Percentiles rank a stretch among this genome's conserved stretches.
These are phyloP conservation scores for Forsythia viridissima DNA, from an alignment of 257 asterid species.

Conservation along the genomic window DNA sequence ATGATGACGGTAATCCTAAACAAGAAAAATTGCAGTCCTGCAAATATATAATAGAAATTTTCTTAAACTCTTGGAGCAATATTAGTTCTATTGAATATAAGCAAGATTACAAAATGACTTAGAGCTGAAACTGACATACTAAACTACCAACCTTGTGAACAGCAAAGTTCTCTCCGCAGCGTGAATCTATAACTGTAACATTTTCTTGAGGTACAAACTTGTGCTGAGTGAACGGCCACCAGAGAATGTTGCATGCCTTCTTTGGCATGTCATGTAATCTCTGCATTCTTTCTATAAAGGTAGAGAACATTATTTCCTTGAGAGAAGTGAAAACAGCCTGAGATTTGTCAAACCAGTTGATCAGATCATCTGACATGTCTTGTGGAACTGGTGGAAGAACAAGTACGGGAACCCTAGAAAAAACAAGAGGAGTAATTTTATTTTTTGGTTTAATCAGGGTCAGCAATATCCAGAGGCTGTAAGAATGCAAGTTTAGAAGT, in stretches of 20 bases:
- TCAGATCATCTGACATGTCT: conserved; percentile 76
- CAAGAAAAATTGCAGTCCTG: neutral
- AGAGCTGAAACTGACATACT: neutral
- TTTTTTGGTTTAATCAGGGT: neutral
- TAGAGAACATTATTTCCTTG: conserved; percentile 70
- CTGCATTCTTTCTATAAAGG: conserved; percentile 54
- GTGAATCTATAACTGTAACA: conserved; percentile 92
- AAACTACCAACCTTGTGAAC: conserved; percentile 67
- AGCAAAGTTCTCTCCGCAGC: conserved; percentile 95
- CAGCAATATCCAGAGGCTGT: neutral
- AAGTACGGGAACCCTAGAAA: conserved; percentile 79
- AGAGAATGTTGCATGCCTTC: conserved; percentile 69
- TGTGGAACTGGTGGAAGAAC: conserved; percentile 83
- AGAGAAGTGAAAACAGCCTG: conserved; percentile 66
- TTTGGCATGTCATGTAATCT: conserved; percentile 72
- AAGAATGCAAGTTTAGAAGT: neutral
- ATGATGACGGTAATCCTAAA: conserved; percentile 9
- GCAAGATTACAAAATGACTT: neutral
- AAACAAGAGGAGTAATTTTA: conserved; percentile 5
- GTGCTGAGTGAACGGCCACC: conserved; percentile 99
- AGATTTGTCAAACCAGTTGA: conserved; percentile 78
- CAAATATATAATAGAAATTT: neutral
- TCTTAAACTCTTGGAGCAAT: neutral
- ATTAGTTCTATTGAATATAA: conserved; percentile 7
- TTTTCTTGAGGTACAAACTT: conserved; percentile 74